phyloP scores from a whole-genome alignment of 768 basidiomycete species.

The Gelatoporia subvermispora region DNA sequence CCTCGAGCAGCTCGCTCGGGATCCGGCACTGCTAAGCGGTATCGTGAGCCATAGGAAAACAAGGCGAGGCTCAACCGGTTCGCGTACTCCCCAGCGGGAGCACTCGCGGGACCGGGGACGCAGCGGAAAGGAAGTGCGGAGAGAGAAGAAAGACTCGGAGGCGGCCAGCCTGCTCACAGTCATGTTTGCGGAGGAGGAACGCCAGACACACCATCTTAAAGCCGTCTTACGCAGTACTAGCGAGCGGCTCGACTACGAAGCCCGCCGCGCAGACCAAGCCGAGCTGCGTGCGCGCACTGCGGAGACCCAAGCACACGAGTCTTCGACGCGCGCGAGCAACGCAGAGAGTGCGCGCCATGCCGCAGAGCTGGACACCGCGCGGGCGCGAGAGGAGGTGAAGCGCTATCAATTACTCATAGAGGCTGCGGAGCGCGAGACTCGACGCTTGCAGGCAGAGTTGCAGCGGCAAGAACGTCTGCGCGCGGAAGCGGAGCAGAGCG shows the following conservation, averaged over 20 bases:
- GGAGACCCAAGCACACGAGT: conserved; percentile 43
- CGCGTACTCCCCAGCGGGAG: conserved; percentile 15
- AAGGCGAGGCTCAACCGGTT: conserved; percentile 32
- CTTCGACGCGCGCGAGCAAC: conserved; percentile 30
- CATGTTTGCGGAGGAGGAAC: conserved; percentile 50
- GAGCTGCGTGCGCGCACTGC: conserved; percentile 46
- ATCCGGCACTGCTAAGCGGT: conserved; percentile 34
- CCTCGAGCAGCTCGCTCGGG: conserved; percentile 38
- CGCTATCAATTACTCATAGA: conserved; percentile 44
- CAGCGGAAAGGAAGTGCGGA: conserved; percentile 2
- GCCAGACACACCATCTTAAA: conserved; percentile 51
- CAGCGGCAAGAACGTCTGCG: conserved; percentile 35
- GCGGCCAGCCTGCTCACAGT: conserved; percentile 27
- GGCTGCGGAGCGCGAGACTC: conserved; percentile 34
- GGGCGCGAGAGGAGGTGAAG: conserved; percentile 40
- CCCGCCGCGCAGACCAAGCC: conserved; percentile 47
- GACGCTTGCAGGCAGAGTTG: conserved; percentile 33
- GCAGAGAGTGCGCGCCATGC: conserved; percentile 39
- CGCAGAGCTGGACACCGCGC: conserved; percentile 34
- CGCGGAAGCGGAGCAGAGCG: conserved; percentile 39
- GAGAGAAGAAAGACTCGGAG: conserved; percentile 15
- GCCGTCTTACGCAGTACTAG: conserved; percentile 44
- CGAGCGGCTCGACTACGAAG: conserved; percentile 54
- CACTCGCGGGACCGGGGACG: conserved; percentile 8
- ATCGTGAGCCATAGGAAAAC: conserved; percentile 31